Evolutionary conservation across 1,139 yeast genomes (phyloP).

Genomic region (Blastobotrys apis): DNA sequence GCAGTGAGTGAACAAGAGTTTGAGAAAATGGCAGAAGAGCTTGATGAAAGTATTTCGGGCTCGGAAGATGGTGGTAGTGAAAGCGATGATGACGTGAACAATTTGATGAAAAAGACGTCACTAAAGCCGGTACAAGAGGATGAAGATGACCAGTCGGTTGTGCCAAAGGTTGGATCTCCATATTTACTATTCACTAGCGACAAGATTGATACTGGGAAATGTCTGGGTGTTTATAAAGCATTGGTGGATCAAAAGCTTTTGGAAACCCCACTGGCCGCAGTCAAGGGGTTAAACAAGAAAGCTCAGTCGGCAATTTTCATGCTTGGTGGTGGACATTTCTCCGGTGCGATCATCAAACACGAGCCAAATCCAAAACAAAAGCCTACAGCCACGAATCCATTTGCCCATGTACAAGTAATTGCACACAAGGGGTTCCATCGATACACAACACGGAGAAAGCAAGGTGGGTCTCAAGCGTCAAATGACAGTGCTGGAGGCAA

Average conservation of each 20-base stretch:
- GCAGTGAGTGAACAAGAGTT: conserved; percentile 57
- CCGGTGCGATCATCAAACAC: conserved; percentile 88
- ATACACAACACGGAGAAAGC: conserved; percentile 93
- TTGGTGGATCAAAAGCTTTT: conserved; percentile 49
- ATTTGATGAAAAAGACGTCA: conserved; percentile 19
- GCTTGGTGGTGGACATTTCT: conserved; percentile 98
- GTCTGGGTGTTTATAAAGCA: conserved; percentile 67
- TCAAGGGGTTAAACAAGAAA: conserved; percentile 35
- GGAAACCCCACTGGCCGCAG: conserved; percentile 41
- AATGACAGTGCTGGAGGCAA: conserved; percentile 89
- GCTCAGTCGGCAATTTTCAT: conserved; percentile 70
- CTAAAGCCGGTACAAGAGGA: conserved; percentile 17
- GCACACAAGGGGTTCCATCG: conserved; percentile 88
- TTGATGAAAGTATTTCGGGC: conserved; percentile 57
- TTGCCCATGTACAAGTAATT: conserved; percentile 46
- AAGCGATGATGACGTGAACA: conserved; percentile 22
- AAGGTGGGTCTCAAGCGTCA: conserved; percentile 95
- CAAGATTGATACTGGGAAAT: conserved; percentile 43
- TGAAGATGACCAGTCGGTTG: conserved; percentile 23
- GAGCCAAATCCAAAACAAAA: conserved; percentile 49
- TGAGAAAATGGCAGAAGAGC: conserved; percentile 49
- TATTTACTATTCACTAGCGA: conserved; percentile 51
- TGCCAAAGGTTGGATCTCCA: conserved; percentile 47
- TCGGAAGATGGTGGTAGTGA: conserved; percentile 37
- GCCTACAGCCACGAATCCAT: conserved; percentile 39